Evolutionary conservation across 163 green algal species (phyloP), one percentile per base, ranked within the genome.

Genomic region (Scenedesmus sp.): DNA sequence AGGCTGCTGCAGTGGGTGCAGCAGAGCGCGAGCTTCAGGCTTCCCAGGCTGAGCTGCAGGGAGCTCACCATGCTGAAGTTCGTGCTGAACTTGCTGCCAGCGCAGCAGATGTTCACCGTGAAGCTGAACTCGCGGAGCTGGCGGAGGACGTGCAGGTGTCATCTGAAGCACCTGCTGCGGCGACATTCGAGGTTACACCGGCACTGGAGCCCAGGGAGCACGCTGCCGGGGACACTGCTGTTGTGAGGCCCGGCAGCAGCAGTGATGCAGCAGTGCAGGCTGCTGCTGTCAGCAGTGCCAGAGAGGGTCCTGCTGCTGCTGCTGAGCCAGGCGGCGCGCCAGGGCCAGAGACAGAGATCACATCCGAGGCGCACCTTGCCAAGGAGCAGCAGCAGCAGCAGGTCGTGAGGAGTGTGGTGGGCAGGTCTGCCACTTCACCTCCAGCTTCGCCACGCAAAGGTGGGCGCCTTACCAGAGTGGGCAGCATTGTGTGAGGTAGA

Each of bases 101-200:
- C 16, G 65, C 30, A 37, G 65, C 30, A 18, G 65, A 76, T 40
- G 30, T 76, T 76, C 65, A 76, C 65, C 65, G 65, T 76, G 65
- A 76, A 76, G 65, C 65, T 76, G 65, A 76, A 30, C 65, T 76
- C 30, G 65, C 65, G 16, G 65, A 76, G 65, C 65, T 76, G 65
- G 65, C 65, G 7, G 65, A 76, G 65, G 65, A 76, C 30, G 65
- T 76, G 30, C 65, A 76, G 12, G 65, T 76, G 16, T 22, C 65
- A 76, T 30, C 65, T 76, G 65, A 16, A 40, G 65, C 20, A 5
- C 7, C 30, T 40, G 30, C 30, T 40, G 9, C 65, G 4, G 30
- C 30, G 9, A 40, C 30, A 40, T 18, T 22, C 40, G 65, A 1
- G 65, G 1, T 40, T 37, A 22, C 65, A 76, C 65, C 65, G 37